Evolutionary conservation across 2,329 filamentous ascomycete genomes (phyloP).

Genomic region (Fusarium sp.): DNA sequence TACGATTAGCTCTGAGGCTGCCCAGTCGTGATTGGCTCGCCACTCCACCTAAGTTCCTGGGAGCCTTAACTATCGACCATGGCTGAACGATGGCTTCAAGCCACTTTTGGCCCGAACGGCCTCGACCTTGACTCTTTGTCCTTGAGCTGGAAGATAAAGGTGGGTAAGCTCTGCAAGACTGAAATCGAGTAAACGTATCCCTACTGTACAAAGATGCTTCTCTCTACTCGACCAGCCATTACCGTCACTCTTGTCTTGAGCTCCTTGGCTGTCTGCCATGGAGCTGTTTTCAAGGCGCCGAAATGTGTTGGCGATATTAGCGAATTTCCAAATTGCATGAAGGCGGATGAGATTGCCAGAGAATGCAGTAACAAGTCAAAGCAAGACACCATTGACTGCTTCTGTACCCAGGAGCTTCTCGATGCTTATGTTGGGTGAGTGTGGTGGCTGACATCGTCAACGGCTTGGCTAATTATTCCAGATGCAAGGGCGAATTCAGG

Average conservation of each 20-base stretch:
- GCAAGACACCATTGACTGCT: constrained; percentile 22
- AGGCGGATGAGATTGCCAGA: constrained; percentile 1
- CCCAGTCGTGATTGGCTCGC: neutral
- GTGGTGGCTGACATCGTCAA: neutral
- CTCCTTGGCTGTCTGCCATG: neutral
- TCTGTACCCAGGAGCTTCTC: constrained; percentile 22
- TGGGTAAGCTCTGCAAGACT: neutral
- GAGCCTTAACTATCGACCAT: neutral
- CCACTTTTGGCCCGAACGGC: constrained; percentile 1
- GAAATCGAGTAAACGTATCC: neutral
- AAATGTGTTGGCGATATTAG: constrained; percentile 17
- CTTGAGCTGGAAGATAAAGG: neutral
- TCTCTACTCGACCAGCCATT: neutral
- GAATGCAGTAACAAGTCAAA: constrained; percentile 18
- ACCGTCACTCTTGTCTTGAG: neutral
- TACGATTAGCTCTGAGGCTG: neutral
- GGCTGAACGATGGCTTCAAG: neutral
- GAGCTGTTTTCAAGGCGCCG: neutral
- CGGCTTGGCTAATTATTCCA: neutral
- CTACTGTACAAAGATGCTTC: neutral
- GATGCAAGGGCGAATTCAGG: constrained; percentile 23
- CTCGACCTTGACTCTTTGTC: neutral
- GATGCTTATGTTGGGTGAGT: constrained; percentile 20
- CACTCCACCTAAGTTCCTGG: constrained; percentile 1
- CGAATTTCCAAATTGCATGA: constrained; percentile 14